phyloP scores from a whole-genome alignment of 78 protist genomes.

The Andalucia godoyi region DNA sequence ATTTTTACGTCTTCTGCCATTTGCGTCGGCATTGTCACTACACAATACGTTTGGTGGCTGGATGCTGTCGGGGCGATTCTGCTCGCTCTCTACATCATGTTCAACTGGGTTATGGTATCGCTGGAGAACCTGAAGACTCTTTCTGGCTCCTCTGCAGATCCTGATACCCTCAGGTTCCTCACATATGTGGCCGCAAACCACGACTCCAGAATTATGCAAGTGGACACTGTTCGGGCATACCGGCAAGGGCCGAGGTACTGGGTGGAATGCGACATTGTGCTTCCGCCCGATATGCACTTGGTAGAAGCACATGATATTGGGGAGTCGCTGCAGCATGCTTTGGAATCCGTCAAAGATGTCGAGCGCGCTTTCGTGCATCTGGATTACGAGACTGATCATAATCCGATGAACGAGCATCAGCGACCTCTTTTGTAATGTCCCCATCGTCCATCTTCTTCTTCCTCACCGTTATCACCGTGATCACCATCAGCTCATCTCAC shows the following conservation, averaged over 20 bases:
- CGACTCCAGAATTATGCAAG: not conserved
- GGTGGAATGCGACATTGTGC: slow-evolving; percentile 58
- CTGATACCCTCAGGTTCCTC: slow-evolving; percentile 34
- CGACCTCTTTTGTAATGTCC: too few relatives aligned
- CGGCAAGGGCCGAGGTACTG: slow-evolving; percentile 34
- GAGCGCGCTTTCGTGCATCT: slow-evolving; percentile 77
- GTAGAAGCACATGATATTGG: slow-evolving; percentile 67
- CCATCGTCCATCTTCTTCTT: too few relatives aligned
- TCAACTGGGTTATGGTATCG: slow-evolving; percentile 48
- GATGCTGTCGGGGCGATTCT: slow-evolving; percentile 71
- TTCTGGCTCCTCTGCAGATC: slow-evolving; percentile 49
- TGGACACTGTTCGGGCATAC: slow-evolving; percentile 67
- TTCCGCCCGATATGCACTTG: slow-evolving; percentile 31
- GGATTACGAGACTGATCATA: slow-evolving; percentile 57
- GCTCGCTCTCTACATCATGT: slow-evolving; percentile 48
- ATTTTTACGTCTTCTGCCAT: slow-evolving; percentile 53
- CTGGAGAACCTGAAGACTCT: slow-evolving; percentile 39
- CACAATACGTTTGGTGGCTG: slow-evolving; percentile 22
- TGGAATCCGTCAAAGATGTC: slow-evolving; percentile 43
- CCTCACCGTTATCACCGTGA: too few relatives aligned
- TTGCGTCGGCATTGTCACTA: slow-evolving; percentile 33
- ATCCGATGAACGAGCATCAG: slow-evolving; percentile 21
- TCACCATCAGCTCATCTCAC: too few relatives aligned
- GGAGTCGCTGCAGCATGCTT: slow-evolving; percentile 47
- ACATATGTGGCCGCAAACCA: slow-evolving; percentile 38